phyloP scores from a whole-genome alignment of 148 eudicot genomes.

The Vaccinium darrowii region DNA sequence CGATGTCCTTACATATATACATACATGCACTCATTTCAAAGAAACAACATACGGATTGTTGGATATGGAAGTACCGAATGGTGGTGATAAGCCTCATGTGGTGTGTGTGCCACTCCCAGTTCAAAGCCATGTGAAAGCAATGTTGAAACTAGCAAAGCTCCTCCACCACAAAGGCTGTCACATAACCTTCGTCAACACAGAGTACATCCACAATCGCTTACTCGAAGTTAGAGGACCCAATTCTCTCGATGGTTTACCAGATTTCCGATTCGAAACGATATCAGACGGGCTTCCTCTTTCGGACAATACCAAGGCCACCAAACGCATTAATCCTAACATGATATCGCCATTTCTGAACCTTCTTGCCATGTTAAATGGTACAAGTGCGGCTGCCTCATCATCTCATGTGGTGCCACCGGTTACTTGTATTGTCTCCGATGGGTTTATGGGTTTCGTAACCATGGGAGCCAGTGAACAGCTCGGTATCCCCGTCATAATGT shows the following conservation, averaged over 20 bases:
- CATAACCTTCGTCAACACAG: slow-evolving; percentile 18
- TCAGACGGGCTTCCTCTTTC: slow-evolving; percentile 24
- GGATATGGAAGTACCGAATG: neutral
- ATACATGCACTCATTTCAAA: too few relatives aligned
- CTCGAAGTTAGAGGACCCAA: neutral
- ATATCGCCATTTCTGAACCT: slow-evolving; percentile 2
- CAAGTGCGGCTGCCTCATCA: too few relatives aligned
- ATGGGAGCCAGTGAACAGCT: slow-evolving; percentile 10
- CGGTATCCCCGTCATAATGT: slow-evolving; percentile 17
- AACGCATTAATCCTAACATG: neutral
- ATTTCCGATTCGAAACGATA: slow-evolving; percentile 20
- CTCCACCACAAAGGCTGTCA: slow-evolving; percentile 15
- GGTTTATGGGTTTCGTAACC: slow-evolving; percentile 18
- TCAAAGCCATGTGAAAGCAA: slow-evolving; percentile 24
- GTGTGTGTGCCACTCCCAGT: slow-evolving; percentile 18
- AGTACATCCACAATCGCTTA: slow-evolving; percentile 18
- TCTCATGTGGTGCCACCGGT: slow-evolving; percentile 2
- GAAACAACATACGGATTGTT: neutral
- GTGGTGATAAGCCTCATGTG: neutral
- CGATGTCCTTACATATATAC: too few relatives aligned
- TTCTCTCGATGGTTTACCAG: slow-evolving; percentile 2
- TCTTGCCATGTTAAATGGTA: neutral
- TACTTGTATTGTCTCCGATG: slow-evolving; percentile 31
- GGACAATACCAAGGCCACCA: too few relatives aligned
- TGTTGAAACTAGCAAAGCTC: slow-evolving; percentile 10